Conservation (phyloP, 2,329 filamentous ascomycete genomes). For the Celoporthe dispersa region DNA sequence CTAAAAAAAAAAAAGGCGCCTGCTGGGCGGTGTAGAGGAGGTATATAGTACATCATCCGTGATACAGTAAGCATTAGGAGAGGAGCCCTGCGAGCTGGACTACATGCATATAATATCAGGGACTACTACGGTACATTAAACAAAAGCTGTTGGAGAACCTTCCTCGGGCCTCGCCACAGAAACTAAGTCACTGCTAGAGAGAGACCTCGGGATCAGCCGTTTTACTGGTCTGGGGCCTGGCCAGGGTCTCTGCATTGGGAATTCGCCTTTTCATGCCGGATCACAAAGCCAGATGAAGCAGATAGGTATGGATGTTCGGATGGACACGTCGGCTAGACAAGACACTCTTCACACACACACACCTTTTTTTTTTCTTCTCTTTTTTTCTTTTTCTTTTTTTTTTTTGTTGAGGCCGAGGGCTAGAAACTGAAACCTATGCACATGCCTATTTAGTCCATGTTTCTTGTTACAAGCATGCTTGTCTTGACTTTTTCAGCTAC, state of each 20-base stretch:
- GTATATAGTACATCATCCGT: too few species aligned
- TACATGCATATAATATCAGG: not conserved
- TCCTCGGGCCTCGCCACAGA: not conserved
- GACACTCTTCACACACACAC: not conserved
- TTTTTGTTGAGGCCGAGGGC: constrained; percentile 8
- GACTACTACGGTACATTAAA: too few species aligned
- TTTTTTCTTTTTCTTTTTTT: not conserved
- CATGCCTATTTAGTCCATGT: not conserved
- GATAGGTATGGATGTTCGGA: not conserved
- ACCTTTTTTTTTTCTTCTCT: not conserved
- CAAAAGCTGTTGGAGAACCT: not conserved
- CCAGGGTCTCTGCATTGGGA: not conserved
- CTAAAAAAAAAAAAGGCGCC: not conserved
- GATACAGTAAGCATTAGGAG: not conserved
- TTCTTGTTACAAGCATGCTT: not conserved
- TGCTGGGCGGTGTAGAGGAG: not conserved
- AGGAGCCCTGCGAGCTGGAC: not conserved
- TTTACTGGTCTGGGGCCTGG: not conserved
- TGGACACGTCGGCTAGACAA: not conserved
- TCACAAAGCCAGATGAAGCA: not conserved
- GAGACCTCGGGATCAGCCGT: not conserved
- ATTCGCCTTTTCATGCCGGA: not conserved
- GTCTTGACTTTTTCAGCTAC: not conserved
- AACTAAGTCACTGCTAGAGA: not conserved
- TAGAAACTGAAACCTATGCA: not conserved